These are phyloP conservation scores for Bryum argenteum DNA, from an alignment of 225 moss, liverwort and hornwort species.

Conservation along the genomic window DNA sequence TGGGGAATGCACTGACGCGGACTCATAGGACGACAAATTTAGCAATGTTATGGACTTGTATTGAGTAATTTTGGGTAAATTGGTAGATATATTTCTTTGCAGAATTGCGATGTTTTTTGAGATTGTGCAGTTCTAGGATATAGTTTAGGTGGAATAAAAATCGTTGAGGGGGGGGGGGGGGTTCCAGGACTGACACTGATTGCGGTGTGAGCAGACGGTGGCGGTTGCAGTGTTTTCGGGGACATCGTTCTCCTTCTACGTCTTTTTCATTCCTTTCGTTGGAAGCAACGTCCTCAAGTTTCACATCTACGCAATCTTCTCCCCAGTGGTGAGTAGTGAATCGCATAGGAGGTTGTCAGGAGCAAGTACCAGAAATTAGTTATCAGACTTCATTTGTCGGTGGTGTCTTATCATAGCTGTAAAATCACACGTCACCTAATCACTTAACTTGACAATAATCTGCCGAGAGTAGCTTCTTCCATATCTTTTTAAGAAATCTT, in stretches of 20 bases:
- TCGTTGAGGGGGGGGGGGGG: neutral
- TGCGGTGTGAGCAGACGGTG: constrained; percentile 64
- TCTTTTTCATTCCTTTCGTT: constrained; percentile 93
- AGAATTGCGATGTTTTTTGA: neutral
- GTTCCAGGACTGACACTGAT: neutral
- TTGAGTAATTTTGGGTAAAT: neutral
- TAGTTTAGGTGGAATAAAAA: neutral
- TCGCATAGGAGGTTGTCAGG: neutral
- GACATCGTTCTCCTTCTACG: constrained; percentile 88
- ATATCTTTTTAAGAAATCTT: neutral
- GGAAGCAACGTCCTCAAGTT: constrained; percentile 80
- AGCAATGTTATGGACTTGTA: neutral
- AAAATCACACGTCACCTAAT: neutral
- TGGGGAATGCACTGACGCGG: neutral
- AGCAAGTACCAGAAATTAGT: neutral
- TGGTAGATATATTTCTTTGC: neutral
- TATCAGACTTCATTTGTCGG: neutral
- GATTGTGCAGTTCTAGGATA: neutral
- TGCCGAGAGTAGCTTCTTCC: neutral
- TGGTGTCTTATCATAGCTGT: neutral
- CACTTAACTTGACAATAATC: neutral
- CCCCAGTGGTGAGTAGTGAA: constrained; percentile 67
- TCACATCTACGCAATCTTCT: constrained; percentile 75
- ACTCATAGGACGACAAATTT: neutral
- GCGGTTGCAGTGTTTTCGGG: constrained; percentile 88